A percentile compares a stretch with the other conserved stretches of the same genome.
Conservation (phyloP, 805 yeast genomes). For the Kazachstania viticola region DNA sequence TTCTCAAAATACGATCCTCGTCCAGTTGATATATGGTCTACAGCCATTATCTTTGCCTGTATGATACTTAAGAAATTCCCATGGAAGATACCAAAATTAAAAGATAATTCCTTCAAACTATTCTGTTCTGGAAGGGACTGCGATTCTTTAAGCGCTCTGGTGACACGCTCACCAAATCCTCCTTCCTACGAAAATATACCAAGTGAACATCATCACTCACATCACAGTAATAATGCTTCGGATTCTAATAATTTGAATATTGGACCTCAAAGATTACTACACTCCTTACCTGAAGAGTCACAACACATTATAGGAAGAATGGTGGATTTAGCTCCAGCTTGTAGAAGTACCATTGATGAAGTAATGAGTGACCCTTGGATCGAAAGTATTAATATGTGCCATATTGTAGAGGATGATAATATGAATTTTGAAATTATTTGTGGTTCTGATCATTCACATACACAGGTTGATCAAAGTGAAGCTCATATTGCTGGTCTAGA, state of each 20-base stretch:
- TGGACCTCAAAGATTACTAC: conserved; percentile 62
- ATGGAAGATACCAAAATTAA: conserved; percentile 81
- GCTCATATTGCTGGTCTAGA: conserved; percentile 94
- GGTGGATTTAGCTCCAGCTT: conserved; percentile 81
- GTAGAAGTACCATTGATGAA: conserved; percentile 72
- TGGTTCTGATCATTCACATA: conserved; percentile 63
- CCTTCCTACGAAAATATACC: conserved; percentile 23
- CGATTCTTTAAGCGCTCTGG: conserved; percentile 50
- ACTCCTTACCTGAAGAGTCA: conserved; percentile 60
- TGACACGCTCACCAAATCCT: conserved; percentile 44
- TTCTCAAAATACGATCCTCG: conserved; percentile 79
- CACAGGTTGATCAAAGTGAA: conserved; percentile 82
- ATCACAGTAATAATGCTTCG: conserved; percentile 18
- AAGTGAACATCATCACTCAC: not conserved
- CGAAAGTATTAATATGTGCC: conserved; percentile 52
- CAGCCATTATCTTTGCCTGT: conserved; percentile 83
- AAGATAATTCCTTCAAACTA: conserved; percentile 73
- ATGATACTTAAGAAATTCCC: conserved; percentile 88
- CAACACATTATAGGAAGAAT: conserved; percentile 57
- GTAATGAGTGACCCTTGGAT: conserved; percentile 68
- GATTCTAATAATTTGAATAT: conserved; percentile 51
- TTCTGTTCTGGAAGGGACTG: conserved; percentile 68
- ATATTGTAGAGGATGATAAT: conserved; percentile 31
- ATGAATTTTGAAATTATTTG: conserved; percentile 29
- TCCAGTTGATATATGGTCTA: conserved; percentile 91